Percentiles rank a stretch among this genome's conserved stretches.
These are phyloP conservation scores for Pholiota conissans DNA, from an alignment of 768 basidiomycete genomes.

Conservation along the genomic window DNA sequence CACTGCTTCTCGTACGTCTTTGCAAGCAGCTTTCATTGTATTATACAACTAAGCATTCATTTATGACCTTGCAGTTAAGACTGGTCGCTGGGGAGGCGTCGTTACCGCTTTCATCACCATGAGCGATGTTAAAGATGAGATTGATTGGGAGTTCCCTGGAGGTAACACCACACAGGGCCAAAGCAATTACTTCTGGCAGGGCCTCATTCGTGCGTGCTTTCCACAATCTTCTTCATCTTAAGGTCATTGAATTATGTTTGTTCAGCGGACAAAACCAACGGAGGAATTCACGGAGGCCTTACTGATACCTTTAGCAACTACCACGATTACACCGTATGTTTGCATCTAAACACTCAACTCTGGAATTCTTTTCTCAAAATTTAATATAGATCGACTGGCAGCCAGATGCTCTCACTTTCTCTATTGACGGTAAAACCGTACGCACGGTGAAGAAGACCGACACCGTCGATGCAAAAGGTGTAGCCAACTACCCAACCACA, in stretches of 20 bases:
- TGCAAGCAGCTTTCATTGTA: not conserved
- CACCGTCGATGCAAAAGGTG: slow-evolving; percentile 53
- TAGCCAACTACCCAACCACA: slow-evolving; percentile 69
- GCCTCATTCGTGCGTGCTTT: slow-evolving; percentile 55
- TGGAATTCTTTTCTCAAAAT: not conserved
- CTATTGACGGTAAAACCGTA: slow-evolving; percentile 69
- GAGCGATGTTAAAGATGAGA: slow-evolving; percentile 82
- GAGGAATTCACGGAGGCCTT: slow-evolving; percentile 46
- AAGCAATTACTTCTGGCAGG: slow-evolving; percentile 83
- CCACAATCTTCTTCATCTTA: not conserved
- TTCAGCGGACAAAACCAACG: slow-evolving; percentile 45
- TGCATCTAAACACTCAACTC: not conserved
- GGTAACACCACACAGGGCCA: slow-evolving; percentile 62
- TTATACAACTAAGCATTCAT: not conserved
- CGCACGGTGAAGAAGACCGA: slow-evolving; percentile 67
- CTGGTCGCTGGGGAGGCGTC: slow-evolving; percentile 77
- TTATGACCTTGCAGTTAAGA: slow-evolving; percentile 54
- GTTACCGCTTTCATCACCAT: slow-evolving; percentile 87
- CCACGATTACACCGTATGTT: slow-evolving; percentile 73
- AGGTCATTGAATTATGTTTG: not conserved
- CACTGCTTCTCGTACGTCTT: slow-evolving; percentile 53
- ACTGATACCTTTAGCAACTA: slow-evolving; percentile 69
- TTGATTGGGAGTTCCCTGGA: slow-evolving; percentile 87
- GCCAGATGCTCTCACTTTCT: slow-evolving; percentile 61
- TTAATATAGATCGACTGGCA: slow-evolving; percentile 75